Percentiles rank a stretch among this genome's conserved stretches.
phyloP scores from a whole-genome alignment of 768 basidiomycete genomes.

The Leccinum imitatum region DNA sequence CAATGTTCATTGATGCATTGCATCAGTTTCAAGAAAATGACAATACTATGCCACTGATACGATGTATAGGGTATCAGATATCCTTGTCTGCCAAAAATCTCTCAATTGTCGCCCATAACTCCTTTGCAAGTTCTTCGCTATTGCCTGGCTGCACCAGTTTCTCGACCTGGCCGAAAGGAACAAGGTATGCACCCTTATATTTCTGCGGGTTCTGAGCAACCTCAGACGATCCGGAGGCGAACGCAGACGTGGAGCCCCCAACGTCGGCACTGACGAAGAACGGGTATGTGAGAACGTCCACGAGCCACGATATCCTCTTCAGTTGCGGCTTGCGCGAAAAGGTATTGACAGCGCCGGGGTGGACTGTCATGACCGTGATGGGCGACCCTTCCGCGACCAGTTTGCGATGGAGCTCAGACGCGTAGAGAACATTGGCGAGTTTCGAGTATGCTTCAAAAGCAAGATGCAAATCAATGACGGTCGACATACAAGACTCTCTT shows the following conservation, averaged over 20 bases:
- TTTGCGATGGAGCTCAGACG: constrained; percentile 47
- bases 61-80: constrained; percentile 9
- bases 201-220: constrained; percentile 19
- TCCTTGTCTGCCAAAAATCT: constrained; percentile 23
- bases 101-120: constrained; percentile 33
- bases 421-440: constrained; percentile 50
- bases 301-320: constrained; percentile 18
- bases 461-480: background rate
- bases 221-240: constrained; percentile 33
- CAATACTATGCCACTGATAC: no score
- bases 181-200: constrained; percentile 35
- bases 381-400: constrained; percentile 25
- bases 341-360: constrained; percentile 36
- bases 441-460: constrained; percentile 45
- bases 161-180: constrained; percentile 28
- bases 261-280: constrained; percentile 13
- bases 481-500: no score
- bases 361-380: constrained; percentile 17
- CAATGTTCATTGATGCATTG: no score
- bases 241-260: constrained; percentile 29
- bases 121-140: constrained; percentile 27
- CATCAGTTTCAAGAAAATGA: background rate
- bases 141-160: constrained; percentile 12
- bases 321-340: constrained; percentile 26
- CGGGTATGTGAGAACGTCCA: constrained; percentile 8